Percentiles rank a stretch among this genome's conserved stretches.
phyloP scores from a whole-genome alignment of 495 filamentous ascomycete genomes.

The Penicillium daleae region DNA sequence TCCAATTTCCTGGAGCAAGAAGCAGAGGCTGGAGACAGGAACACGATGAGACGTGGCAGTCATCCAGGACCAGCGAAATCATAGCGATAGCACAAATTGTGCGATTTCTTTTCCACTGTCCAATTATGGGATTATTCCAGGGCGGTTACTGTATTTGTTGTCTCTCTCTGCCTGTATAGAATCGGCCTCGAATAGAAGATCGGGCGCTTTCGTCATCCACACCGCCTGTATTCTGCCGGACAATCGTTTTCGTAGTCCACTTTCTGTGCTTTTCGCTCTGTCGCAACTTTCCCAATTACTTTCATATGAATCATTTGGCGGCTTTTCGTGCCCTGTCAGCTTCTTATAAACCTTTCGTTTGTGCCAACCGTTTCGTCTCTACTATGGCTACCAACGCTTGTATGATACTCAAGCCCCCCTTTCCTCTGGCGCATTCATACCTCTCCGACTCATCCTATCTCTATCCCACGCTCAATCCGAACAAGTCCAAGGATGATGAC shows the following conservation, averaged over 20 bases:
- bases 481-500: not conserved
- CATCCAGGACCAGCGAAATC: slow-evolving; percentile 26
- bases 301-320: slow-evolving; percentile 31
- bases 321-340: slow-evolving; percentile 17
- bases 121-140: slow-evolving; percentile 1
- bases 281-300: slow-evolving; percentile 1
- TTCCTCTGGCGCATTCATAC: slow-evolving; percentile 1
- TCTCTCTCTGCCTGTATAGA: slow-evolving; percentile 20
- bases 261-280: not conserved
- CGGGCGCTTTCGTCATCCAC: not conserved
- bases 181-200: slow-evolving; percentile 14
- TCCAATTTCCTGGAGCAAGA: slow-evolving; percentile 85
- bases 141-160: slow-evolving; percentile 6
- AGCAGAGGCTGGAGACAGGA: slow-evolving; percentile 50
- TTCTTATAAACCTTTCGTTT: not conserved
- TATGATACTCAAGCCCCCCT: slow-evolving; percentile 9
- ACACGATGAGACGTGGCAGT: slow-evolving; percentile 29
- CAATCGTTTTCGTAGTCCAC: slow-evolving; percentile 13
- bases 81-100: not conserved
- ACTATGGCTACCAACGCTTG: slow-evolving; percentile 39
- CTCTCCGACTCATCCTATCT: not conserved
- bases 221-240: slow-evolving; percentile 27
- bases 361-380: slow-evolving; percentile 8
- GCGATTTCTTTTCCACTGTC: not conserved
- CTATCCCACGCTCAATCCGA: not conserved